Evolutionary conservation across 805 yeast species (phyloP).

Genomic region (Blastobotrys terrestris): DNA sequence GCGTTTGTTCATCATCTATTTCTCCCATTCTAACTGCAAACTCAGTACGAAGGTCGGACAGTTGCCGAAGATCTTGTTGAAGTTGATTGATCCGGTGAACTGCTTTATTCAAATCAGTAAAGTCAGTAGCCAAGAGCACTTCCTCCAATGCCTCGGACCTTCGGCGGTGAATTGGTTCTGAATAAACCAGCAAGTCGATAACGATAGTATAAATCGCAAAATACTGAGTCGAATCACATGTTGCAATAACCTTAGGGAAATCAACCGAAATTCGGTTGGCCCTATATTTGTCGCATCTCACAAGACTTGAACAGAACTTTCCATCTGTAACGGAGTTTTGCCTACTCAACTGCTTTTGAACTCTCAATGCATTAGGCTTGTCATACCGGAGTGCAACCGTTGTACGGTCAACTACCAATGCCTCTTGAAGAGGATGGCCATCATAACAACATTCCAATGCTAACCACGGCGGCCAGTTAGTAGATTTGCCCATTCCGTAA

Average conservation of each 20-base stretch:
- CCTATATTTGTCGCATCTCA: constrained; percentile 20
- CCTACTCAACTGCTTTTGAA: constrained; percentile 19
- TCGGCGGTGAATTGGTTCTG: constrained; percentile 61
- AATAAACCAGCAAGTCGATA: constrained; percentile 59
- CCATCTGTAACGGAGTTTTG: constrained; percentile 7
- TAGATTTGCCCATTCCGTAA: constrained; percentile 45
- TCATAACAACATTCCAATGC: constrained; percentile 65
- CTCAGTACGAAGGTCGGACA: constrained; percentile 40
- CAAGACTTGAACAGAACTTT: constrained; percentile 13
- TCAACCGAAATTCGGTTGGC: constrained; percentile 52
- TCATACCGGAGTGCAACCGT: constrained; percentile 59
- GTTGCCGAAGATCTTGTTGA: constrained; percentile 42
- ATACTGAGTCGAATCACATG: constrained; percentile 72
- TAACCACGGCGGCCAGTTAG: constrained; percentile 87
- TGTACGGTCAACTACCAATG: constrained; percentile 56
- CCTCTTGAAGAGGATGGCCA: constrained; percentile 40
- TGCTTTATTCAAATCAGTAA: constrained; percentile 51
- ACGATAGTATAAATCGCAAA: constrained; percentile 56
- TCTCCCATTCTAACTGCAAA: constrained; percentile 44
- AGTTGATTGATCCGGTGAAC: constrained; percentile 42
- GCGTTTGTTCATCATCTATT: constrained; percentile 32
- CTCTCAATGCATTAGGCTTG: constrained; percentile 42
- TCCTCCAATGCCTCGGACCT: constrained; percentile 57
- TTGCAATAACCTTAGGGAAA: constrained; percentile 60
- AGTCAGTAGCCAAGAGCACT: constrained; percentile 62